phyloP scores from a whole-genome alignment of 1,139 yeast species.

The Yamadazyma friedrichii region DNA sequence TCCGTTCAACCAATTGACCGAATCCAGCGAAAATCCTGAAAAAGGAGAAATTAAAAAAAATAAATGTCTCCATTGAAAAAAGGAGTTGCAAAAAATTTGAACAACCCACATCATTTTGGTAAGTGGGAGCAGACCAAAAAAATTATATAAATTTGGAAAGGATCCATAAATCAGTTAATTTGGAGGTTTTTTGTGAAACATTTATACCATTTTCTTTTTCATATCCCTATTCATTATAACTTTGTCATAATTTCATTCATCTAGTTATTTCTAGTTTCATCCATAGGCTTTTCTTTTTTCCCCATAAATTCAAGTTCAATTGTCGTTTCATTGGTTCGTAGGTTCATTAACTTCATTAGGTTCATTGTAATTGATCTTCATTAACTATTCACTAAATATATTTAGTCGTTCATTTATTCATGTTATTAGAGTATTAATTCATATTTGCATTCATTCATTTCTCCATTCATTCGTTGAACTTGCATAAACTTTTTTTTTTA shows the following conservation, averaged over 20 bases:
- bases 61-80: not conserved
- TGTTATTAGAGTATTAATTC: too few species aligned
- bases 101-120: too few species aligned
- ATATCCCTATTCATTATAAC: not conserved
- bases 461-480: conserved; percentile 9
- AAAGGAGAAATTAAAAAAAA: conserved; percentile 1
- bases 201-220: not conserved
- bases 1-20: not conserved
- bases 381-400: not conserved
- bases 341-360: not conserved
- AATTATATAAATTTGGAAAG: conserved; percentile 2
- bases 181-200: not conserved
- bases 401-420: not conserved
- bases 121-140: conserved; percentile 1
- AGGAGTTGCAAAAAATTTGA: conserved; percentile 5
- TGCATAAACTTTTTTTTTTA: too few species aligned
- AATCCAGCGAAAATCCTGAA: conserved; percentile 1
- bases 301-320: not conserved
- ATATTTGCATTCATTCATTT: conserved; percentile 10
- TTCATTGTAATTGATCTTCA: too few species aligned
- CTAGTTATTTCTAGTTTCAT: not conserved
- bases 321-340: not conserved
- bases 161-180: not conserved
- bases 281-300: not conserved
- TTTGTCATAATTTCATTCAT: not conserved